A percentile compares a stretch with the other conserved stretches of the same genome.
Evolutionary conservation across 129 eudicot genomes (phyloP).

Genomic region (Pittosporum tobira): DNA sequence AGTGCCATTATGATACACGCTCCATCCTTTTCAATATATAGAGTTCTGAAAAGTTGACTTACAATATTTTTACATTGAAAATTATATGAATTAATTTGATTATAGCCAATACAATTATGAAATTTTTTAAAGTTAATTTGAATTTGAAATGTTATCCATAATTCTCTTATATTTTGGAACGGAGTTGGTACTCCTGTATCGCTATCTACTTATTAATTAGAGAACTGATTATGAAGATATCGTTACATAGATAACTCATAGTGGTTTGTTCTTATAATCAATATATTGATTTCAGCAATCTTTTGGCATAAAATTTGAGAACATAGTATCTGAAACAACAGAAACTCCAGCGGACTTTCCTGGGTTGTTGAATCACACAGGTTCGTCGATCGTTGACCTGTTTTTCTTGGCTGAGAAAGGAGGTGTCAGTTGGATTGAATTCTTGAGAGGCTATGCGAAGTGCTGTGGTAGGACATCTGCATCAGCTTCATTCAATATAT

Average conservation of each 20-base stretch:
- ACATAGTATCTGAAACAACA: slow-evolving; percentile 31
- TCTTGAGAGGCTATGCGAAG: slow-evolving; percentile 58
- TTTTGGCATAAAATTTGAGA: slow-evolving; percentile 38
- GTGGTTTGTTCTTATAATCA: background rate
- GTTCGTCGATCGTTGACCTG: slow-evolving; percentile 44
- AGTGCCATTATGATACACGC: too few relatives aligned
- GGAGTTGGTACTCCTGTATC: too few relatives aligned
- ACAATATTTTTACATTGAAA: too few relatives aligned
- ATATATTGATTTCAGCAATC: slow-evolving; percentile 44
- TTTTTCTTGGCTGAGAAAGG: slow-evolving; percentile 51
- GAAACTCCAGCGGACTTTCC: slow-evolving; percentile 28
- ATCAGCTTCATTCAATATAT: slow-evolving; percentile 37
- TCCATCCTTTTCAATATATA: too few relatives aligned
- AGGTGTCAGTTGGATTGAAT: slow-evolving; percentile 64
- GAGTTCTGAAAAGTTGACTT: too few relatives aligned
- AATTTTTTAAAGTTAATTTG: too few relatives aligned
- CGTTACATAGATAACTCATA: background rate
- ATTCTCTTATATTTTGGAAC: too few relatives aligned
- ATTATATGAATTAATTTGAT: too few relatives aligned
- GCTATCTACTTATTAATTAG: background rate
- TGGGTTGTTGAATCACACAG: slow-evolving; percentile 38
- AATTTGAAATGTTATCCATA: too few relatives aligned
- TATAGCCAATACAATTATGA: too few relatives aligned
- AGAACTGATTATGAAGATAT: background rate
- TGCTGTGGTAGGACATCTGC: slow-evolving; percentile 62